phyloP scores from a whole-genome alignment of 306 rosid genomes.

The Cicer arietinum region DNA sequence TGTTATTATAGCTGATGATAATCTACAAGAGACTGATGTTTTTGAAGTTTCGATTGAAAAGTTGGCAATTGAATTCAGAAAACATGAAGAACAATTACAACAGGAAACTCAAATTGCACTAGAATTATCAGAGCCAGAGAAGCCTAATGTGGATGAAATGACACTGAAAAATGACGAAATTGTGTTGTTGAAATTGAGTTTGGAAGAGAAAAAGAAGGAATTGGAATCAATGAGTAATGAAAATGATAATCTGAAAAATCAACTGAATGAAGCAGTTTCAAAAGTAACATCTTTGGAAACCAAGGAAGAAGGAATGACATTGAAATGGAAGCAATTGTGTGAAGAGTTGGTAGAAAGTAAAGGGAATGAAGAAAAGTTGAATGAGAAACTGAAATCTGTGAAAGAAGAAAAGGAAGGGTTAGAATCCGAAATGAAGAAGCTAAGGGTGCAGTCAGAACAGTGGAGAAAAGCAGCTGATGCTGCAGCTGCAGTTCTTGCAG shows the following conservation, averaged over 20 bases:
- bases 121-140: constrained; percentile 48
- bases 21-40: constrained; percentile 71
- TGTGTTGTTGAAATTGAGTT: constrained; percentile 47
- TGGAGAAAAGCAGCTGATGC: constrained; percentile 94
- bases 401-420: constrained; percentile 64
- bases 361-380: constrained; percentile 47
- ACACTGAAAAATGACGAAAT: constrained; percentile 59
- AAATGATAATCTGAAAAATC: constrained; percentile 60
- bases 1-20: constrained; percentile 43
- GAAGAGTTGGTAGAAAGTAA: constrained; percentile 65
- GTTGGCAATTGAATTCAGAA: constrained; percentile 43
- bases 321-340: constrained; percentile 50
- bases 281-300: constrained; percentile 54
- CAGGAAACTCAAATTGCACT: constrained; percentile 50
- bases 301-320: constrained; percentile 59
- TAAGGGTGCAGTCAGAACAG: constrained; percentile 82
- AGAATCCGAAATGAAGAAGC: constrained; percentile 79
- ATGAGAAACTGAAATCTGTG: constrained; percentile 56
- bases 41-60: constrained; percentile 74
- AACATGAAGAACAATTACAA: constrained; percentile 42
- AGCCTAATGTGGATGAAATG: constrained; percentile 50
- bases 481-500: constrained; percentile 81
- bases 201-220: constrained; percentile 66
- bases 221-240: constrained; percentile 45
- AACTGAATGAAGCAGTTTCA: constrained; percentile 53